phyloP scores from a whole-genome alignment of 2,329 filamentous ascomycete species.

The Paradendryphiella salina region DNA sequence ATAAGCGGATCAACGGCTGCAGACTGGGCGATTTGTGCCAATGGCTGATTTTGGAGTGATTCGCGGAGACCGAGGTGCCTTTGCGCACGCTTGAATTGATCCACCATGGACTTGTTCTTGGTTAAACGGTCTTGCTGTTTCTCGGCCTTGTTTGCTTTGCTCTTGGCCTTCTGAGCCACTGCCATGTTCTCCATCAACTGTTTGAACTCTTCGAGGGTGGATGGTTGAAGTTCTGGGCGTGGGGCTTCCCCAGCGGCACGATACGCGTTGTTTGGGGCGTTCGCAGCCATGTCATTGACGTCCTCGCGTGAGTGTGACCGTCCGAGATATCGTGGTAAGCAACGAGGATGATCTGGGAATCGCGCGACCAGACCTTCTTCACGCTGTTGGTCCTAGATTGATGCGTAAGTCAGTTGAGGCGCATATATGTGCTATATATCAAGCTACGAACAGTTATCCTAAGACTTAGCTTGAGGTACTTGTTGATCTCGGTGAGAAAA shows the following conservation, averaged over 20 bases:
- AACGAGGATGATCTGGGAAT: conserved; percentile 64
- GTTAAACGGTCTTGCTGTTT: conserved; percentile 54
- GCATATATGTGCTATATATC: too few species aligned
- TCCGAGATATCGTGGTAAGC: conserved; percentile 70
- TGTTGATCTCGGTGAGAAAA: conserved; percentile 68
- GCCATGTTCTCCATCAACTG: conserved; percentile 58
- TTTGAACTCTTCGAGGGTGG: conserved; percentile 55
- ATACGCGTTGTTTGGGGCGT: conserved; percentile 21
- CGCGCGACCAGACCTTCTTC: conserved; percentile 61
- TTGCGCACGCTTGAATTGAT: conserved; percentile 66
- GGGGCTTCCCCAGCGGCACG: conserved; percentile 24
- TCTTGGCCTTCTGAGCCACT: conserved; percentile 56
- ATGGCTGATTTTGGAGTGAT: background rate
- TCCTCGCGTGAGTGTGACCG: conserved; percentile 55
- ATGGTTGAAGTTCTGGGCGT: conserved; percentile 38
- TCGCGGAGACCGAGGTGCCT: conserved; percentile 71
- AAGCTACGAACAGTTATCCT: conserved; percentile 55
- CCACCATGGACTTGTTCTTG: conserved; percentile 57
- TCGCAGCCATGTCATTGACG: conserved; percentile 46
- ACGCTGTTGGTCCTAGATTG: conserved; percentile 44
- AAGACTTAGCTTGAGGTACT: conserved; percentile 56
- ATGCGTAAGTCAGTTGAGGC: too few species aligned
- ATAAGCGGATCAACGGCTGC: conserved; percentile 25
- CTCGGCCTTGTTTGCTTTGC: conserved; percentile 54
- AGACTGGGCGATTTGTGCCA: background rate